phyloP scores from a whole-genome alignment of 192 early-diverging fungal species.

The Umbelopsis sp. region DNA sequence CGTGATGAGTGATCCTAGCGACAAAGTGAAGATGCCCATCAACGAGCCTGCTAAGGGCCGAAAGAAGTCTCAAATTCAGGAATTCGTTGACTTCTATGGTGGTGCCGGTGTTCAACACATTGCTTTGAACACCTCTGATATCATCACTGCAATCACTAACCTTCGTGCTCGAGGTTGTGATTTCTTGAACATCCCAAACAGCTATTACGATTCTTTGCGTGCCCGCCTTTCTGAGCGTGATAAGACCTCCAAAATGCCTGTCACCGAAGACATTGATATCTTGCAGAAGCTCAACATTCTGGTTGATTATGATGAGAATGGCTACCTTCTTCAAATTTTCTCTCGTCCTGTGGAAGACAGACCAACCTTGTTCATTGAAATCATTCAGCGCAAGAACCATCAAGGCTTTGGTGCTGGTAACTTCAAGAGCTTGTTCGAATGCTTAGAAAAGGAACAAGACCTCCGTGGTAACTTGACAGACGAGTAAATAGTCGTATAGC shows the following conservation, averaged over 20 bases:
- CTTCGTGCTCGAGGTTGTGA: constrained; percentile 87
- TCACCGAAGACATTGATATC: constrained; percentile 82
- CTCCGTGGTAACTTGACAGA: constrained; percentile 80
- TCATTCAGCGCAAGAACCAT: constrained; percentile 95
- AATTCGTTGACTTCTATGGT: constrained; percentile 86
- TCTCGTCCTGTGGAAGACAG: constrained; percentile 93
- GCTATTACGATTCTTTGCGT: constrained; percentile 89
- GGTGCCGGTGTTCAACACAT: constrained; percentile 92
- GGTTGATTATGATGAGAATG: constrained; percentile 95
- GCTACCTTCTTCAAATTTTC: constrained; percentile 94
- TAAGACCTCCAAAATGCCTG: constrained; percentile 65
- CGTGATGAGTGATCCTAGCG: constrained; percentile 92
- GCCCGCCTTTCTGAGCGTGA: constrained; percentile 57
- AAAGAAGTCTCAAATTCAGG: constrained; percentile 96
- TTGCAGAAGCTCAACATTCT: constrained; percentile 88
- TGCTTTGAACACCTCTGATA: constrained; percentile 87
- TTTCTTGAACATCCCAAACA: constrained; percentile 82
- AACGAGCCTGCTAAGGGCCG: constrained; percentile 94
- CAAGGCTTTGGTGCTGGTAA: constrained; percentile 96
- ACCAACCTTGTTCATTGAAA: constrained; percentile 95
- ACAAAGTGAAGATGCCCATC: constrained; percentile 95
- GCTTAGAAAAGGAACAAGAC: constrained; percentile 93
- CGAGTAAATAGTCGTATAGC: constrained; percentile 8
- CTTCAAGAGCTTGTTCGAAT: constrained; percentile 97
- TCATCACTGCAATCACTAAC: constrained; percentile 80